Base-by-base conservation (phyloP, 805 yeast genomes). In the Hanseniaspora lindneri region DNA sequence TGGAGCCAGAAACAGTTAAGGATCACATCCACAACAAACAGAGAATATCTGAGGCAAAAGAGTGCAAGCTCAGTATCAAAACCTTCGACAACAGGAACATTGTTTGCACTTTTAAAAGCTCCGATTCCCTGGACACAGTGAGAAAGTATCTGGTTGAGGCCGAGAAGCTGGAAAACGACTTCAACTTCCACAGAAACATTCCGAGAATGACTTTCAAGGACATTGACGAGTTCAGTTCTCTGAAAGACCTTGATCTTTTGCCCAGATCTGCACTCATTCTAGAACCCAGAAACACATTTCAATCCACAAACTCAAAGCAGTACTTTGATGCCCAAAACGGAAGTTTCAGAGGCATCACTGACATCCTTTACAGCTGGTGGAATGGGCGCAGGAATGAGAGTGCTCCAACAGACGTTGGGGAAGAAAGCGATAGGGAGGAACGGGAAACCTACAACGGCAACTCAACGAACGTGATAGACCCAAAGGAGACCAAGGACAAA, bases 231-330 rank as follows among this genome's bases (percentile, higher is more conserved):
- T 69, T 70, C 49, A 64, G 64, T 51, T 64, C 77, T 2, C 65
- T 87, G 33, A 60, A 59, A 23, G 72, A 68, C 3, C 66, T 87
- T 48, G 77, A 76, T 20, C 65, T 87, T 44, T 70, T 75, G 14
- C 88, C 89, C 2, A 69, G 94, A 50, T 79, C 94, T 10, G 84
- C 82, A 0, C 62, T 87, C 41, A 78, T 84, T 21, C 66, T 87
- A 54, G 82, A 83, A 58, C 39, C 39, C 11, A 44, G 29, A n/a
- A 17, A 24, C 19, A 88, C 92, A 0, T 66, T 70, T 58, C 58
- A 21, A 59, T 60, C 24, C 60, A 55, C 34, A 33, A 43, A 11
- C 30, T 32, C 2, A 50, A 50, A 7, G 41, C 41, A 17, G 60
- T 51, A 62, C 68, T 42, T 56, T 24, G 59, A 47, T 20, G 58